Evolutionary conservation across 2,329 filamentous ascomycete genomes (phyloP), one percentile per base, ranked within the genome.

Genomic region (Passalora sequoiae): DNA sequence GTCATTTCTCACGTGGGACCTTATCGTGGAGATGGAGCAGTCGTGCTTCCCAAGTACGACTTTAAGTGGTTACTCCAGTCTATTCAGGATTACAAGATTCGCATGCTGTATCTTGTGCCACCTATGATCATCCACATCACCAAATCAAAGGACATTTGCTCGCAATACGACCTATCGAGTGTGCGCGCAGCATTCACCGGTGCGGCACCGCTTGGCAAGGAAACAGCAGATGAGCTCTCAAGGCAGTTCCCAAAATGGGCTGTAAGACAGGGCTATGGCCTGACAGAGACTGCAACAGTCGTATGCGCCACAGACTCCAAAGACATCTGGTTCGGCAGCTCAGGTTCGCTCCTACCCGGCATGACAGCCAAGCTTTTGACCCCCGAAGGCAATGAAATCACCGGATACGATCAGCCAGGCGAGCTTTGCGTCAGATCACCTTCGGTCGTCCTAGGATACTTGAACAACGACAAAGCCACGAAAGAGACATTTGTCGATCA

Each of bases 391-490:
- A 69, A 72, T 4, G 86, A 92, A 59, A 74, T 92, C 43, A 83
- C 76, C 0, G 75, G 70, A 6, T 81, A 85, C 54, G 79, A 91
- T 49, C 78, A 80, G 33, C 85, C 83, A 0, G 89, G 89, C 25
- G 89, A 96, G 65, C 75, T 96, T 10, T 73, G 86, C 13, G 77
- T 94, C 16, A 85, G 87, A 61, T 80, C 79, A 0, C 89, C 88
- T 0, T 81, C 82, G 1, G 78, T 94, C 1, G 81, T 85, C 0
- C 66, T 95, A 0, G 89, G 89, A 1, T 96, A 96, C 56, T 69
- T 94, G 40, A 84, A 94, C 67, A 94, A 95, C 59, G 81, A 85
- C 32, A 83, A 85, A 58, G 88, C 89, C 3, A 94, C 82, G 15
- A 73, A 76, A 39, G 60, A 62, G 41, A 92, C 89, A 0, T 96